A percentile compares a stretch with the other conserved stretches of the same genome.
These are phyloP conservation scores for Phylloporus sp. DNA, from an alignment of 768 basidiomycete genomes.

Conservation along the genomic window DNA sequence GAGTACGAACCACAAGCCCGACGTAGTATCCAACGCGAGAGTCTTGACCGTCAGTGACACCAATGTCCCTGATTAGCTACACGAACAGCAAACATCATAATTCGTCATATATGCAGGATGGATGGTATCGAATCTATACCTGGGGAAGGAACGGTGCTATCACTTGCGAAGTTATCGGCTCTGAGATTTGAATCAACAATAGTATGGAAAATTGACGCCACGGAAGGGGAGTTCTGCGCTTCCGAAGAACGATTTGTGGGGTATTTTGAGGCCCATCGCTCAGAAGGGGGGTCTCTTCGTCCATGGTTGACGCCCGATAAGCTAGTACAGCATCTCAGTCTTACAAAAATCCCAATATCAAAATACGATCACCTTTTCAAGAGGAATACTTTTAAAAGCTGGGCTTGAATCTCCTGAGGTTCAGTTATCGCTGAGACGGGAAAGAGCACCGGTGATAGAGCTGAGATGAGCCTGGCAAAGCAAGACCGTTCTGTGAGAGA, in stretches of 20 bases:
- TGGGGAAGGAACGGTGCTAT: slow-evolving; percentile 70
- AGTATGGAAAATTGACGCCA: slow-evolving; percentile 67
- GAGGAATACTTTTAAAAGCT: too few species aligned
- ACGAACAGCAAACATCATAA: not conserved
- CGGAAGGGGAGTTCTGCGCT: slow-evolving; percentile 53
- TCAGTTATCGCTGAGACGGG: not conserved
- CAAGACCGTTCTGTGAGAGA: too few species aligned
- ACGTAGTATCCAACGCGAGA: slow-evolving; percentile 45
- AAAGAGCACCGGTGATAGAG: not conserved
- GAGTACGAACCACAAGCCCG: slow-evolving; percentile 40
- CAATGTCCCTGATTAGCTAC: slow-evolving; percentile 29
- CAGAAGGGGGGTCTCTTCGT: slow-evolving; percentile 64
- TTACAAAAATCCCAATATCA: not conserved
- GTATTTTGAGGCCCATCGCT: slow-evolving; percentile 8
- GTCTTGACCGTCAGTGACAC: slow-evolving; percentile 43
- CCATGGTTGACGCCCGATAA: slow-evolving; percentile 18
- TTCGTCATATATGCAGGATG: not conserved
- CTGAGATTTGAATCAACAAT: slow-evolving; percentile 66
- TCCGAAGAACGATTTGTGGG: slow-evolving; percentile 18
- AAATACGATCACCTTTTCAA: not conserved
- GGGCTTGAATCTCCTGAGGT: too few species aligned
- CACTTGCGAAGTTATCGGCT: slow-evolving; percentile 69
- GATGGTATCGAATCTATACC: slow-evolving; percentile 40
- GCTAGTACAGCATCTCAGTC: not conserved
- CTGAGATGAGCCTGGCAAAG: too few species aligned